A percentile compares a stretch with the other conserved stretches of the same genome.
These are phyloP conservation scores for Macaranga tanarius DNA, from an alignment of 441 rosid species.

Conservation along the genomic window DNA sequence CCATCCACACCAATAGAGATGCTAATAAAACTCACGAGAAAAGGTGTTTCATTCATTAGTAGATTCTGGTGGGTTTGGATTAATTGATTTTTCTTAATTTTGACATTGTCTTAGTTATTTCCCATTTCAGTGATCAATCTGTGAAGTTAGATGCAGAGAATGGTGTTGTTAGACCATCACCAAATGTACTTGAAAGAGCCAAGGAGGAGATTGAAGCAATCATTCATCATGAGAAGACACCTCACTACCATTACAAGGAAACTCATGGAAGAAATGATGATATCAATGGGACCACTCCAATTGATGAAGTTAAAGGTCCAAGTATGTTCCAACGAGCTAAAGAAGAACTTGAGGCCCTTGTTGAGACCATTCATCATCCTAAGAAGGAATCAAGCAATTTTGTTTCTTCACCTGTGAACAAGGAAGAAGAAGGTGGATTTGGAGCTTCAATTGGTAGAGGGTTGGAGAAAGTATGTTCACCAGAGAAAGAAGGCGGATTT, in stretches of 20 bases:
- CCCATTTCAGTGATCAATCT: constrained; percentile 32
- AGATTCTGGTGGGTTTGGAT: not conserved
- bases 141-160: constrained; percentile 1
- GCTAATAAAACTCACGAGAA: constrained; percentile 16
- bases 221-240: constrained; percentile 30
- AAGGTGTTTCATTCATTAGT: constrained; percentile 17
- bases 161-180: constrained; percentile 19
- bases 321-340: constrained; percentile 55
- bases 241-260: constrained; percentile 33
- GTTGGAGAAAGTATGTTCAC: constrained; percentile 44
- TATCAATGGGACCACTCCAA: constrained; percentile 42
- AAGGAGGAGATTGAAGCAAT: constrained; percentile 40
- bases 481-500: constrained; percentile 44
- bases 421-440: constrained; percentile 38
- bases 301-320: constrained; percentile 63
- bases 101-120: no score
- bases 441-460: constrained; percentile 41
- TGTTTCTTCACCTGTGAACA: constrained; percentile 26
- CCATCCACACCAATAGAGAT: constrained; percentile 32
- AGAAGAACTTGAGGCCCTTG: constrained; percentile 63
- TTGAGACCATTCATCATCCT: constrained; percentile 45
- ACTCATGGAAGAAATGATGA: constrained; percentile 46
- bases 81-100: not conserved
- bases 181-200: constrained; percentile 31
- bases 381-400: constrained; percentile 31